These are phyloP conservation scores for Neolentinus lepideus DNA, from an alignment of 1,284 basidiomycete species.

Conservation along the genomic window DNA sequence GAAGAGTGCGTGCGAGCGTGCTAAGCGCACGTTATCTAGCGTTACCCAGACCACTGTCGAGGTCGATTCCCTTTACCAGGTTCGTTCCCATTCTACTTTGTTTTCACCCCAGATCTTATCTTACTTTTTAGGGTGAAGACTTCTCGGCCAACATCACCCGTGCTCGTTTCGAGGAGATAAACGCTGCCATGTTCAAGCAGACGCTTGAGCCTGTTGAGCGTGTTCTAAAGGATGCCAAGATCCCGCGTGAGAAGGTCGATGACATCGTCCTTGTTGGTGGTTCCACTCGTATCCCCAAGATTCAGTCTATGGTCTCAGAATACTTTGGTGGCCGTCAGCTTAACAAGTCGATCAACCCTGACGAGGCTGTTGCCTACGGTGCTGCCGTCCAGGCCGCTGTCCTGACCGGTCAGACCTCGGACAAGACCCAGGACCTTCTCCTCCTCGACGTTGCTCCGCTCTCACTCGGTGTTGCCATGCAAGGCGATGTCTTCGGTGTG, in stretches of 20 bases:
- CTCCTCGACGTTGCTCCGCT: slow-evolving; percentile 95
- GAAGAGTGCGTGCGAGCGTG: slow-evolving; percentile 96
- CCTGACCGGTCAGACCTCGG: slow-evolving; percentile 93
- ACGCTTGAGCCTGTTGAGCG: slow-evolving; percentile 98
- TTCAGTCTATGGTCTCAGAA: slow-evolving; percentile 96
- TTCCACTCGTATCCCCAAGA: slow-evolving; percentile 99
- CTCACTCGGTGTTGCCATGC: slow-evolving; percentile 97
- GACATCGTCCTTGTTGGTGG: slow-evolving; percentile 99
- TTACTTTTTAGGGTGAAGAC: slow-evolving; percentile 65
- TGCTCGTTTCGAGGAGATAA: slow-evolving; percentile 99
- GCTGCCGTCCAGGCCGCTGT: slow-evolving; percentile 96
- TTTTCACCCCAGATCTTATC: slow-evolving; percentile 11
- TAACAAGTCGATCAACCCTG: slow-evolving; percentile 98
- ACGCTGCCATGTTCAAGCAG: slow-evolving; percentile 89
- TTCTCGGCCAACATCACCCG: slow-evolving; percentile 96
- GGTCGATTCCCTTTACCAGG: slow-evolving; percentile 97
- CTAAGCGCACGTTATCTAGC: slow-evolving; percentile 96
- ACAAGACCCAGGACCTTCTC: slow-evolving; percentile 92
- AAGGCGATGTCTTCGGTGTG: slow-evolving; percentile 95
- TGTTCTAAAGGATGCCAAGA: slow-evolving; percentile 98
- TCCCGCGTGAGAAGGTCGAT: slow-evolving; percentile 94
- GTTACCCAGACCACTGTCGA: slow-evolving; percentile 98
- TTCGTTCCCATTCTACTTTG: slow-evolving; percentile 23
- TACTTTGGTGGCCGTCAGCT: slow-evolving; percentile 96
- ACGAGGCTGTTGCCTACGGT: slow-evolving; percentile 93